Base-by-base conservation (phyloP, 2,329 filamentous ascomycete species). In the Leptographium flavum region DNA sequence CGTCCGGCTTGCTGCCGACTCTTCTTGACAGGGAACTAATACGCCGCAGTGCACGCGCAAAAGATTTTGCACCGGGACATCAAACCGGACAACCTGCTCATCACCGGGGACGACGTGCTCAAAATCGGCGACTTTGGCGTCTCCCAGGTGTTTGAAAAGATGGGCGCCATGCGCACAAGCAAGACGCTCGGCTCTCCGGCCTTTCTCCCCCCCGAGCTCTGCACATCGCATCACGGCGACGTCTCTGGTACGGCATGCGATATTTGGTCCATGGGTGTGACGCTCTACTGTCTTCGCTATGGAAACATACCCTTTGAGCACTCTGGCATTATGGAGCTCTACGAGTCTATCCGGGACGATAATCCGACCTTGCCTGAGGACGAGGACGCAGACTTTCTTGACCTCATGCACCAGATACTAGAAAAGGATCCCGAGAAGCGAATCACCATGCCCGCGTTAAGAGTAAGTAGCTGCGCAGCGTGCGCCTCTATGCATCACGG, bases 121-220 rank as follows among this genome's bases (percentile, higher is more conserved):
- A 98, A 96, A 61, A 83, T 98, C 52, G 87, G 94, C 43, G 92
- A 96, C 61, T 98, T 98, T 69, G 92, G 92, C n/a, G 92, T 96
- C 8, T 96, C 90, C 1, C 90, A 98, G 59, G 95, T 98, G 80
- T 98, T 98, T 54, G 83, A 90, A 58, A 94, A 93, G 60, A 57
- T 67, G 3, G 71, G 83, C 2, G 74, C 86, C 39, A 96, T 96
- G 92, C 80, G 79, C 59, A 94, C 87, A 0, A 80, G 83, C 47
- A 98, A 96, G 63, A 90, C 87, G 4, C 88, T 88, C 11, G 92
- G 92, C 1, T 95, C 88, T 4, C 92, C 92, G 0, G 92, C 92
- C 1, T 98, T 98, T 56, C 73, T 96, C 47, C 85, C 92, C 0
- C 92, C 92, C 0, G 92, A 98, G 61, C 69, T 98, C 13, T 98